phyloP scores from a whole-genome alignment of 1,284 basidiomycete species.

The Leccinum subrobustum region DNA sequence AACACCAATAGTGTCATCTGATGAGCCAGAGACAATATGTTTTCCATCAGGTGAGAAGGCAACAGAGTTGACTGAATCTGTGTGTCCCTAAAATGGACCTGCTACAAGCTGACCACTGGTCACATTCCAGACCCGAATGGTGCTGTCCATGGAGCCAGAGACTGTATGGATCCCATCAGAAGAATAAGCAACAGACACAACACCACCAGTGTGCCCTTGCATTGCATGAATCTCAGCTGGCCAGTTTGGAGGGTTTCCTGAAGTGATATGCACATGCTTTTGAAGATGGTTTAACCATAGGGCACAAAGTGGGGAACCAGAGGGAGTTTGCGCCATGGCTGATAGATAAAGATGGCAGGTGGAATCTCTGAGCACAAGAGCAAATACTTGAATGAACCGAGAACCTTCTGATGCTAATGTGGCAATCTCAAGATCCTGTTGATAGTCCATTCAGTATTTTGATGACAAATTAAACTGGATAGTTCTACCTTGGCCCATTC shows the following conservation, averaged over 20 bases:
- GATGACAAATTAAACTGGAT: background rate
- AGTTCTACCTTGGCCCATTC: background rate
- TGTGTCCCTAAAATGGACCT: background rate
- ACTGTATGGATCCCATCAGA: background rate
- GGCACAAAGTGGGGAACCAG: background rate
- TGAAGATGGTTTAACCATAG: background rate
- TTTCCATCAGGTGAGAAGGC: background rate
- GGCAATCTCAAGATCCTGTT: background rate
- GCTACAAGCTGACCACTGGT: background rate
- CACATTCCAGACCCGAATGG: background rate
- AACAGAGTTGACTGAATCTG: background rate
- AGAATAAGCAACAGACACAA: background rate
- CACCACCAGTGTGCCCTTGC: background rate
- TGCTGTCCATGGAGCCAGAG: background rate
- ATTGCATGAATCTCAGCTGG: background rate
- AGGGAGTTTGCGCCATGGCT: constrained; percentile 1
- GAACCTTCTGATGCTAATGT: background rate
- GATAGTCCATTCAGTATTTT: background rate
- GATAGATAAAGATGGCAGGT: constrained; percentile 1
- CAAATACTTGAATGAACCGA: background rate
- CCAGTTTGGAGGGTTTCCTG: background rate
- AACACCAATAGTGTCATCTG: background rate
- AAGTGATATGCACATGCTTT: background rate
- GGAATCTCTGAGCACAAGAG: background rate
- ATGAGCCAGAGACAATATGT: background rate